Evolutionary conservation across 768 basidiomycete genomes (phyloP), one percentile per base, ranked within the genome.

Genomic region (Astraeus odoratus): DNA sequence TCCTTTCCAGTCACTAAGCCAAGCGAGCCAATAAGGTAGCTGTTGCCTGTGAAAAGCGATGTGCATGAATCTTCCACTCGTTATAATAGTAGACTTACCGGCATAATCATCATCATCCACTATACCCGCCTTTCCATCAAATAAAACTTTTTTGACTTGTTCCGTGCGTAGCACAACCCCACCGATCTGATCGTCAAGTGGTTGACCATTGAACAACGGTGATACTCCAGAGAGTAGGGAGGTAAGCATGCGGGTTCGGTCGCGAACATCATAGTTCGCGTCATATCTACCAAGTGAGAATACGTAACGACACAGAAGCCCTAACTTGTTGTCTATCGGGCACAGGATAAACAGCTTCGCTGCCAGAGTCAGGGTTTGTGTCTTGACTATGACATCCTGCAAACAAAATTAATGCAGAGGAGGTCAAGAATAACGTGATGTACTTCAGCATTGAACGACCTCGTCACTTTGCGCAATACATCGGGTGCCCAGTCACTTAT

Each of bases 221-320:
- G 52, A 61, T 12, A 78, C 66, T 26, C 87, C 82, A 2, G 67
- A 61, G 13, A 95, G 71, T 12, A 98, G 73, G 5, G 83, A 76
- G 15, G 71, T 66, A 22, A 96, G 61, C 76, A 92, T 83, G 41
- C 95, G 77, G 4, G 81, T 83, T 20, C 94, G 82, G 60, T 98
- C 96, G 25, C 96, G 76, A 26, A 98, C 84, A 56, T 96, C 91
- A 63, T 89, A 95, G 56, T 86, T 80, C 16, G 67, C 55, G 64
- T 99, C 96, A 64, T 94, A 98, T 45, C 86, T 75, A 2, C 92
- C 94, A 16, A 96, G 75, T 2, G 78, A 76, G 47, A 96, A 78
- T 16, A 92, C 77, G 58, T 98, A 88, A 38, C 72, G 74, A 47
- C 71, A 72, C 35, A 93, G 69, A 7, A 81, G 72, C 2, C 58